phyloP scores from a whole-genome alignment of 1,284 basidiomycete genomes.

The Mycosarcoma mackinlayi region DNA sequence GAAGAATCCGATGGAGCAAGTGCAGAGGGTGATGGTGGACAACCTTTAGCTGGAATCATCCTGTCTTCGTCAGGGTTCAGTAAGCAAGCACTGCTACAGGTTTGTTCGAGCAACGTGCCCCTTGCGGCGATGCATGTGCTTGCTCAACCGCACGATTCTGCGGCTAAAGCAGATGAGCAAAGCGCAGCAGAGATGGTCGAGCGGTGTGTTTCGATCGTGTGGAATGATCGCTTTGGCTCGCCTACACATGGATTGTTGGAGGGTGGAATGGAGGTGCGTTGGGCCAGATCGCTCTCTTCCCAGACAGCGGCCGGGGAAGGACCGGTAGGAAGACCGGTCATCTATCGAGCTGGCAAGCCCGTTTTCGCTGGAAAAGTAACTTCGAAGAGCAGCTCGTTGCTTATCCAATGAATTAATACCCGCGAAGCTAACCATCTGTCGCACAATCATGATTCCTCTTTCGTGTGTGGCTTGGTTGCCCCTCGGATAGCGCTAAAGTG shows the following conservation, averaged over 20 bases:
- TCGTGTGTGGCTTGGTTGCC: not conserved
- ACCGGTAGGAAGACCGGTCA: conserved; percentile 18
- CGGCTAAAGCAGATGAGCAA: not conserved
- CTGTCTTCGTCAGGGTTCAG: conserved; percentile 49
- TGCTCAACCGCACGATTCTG: conserved; percentile 3
- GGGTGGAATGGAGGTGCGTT: conserved; percentile 35
- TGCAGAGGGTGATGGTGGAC: no score
- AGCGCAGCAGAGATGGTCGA: conserved; percentile 8
- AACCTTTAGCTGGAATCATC: conserved; percentile 23
- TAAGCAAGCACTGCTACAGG: conserved; percentile 50
- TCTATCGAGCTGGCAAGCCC: conserved; percentile 26
- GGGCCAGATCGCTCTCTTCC: conserved; percentile 15
- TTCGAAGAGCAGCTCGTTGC: no score
- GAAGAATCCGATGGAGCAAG: not conserved
- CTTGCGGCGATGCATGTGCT: conserved; percentile 49
- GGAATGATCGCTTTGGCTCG: conserved; percentile 39
- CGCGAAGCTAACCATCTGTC: not conserved
- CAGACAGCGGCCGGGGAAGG: not conserved
- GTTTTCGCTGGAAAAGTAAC: not conserved
- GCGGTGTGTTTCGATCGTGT: conserved; percentile 36
- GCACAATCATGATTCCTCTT: not conserved
- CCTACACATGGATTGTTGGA: conserved; percentile 14
- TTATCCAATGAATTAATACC: not conserved
- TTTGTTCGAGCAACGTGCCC: conserved; percentile 41
- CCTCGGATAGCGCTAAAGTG: no score